Evolutionary conservation across 1,139 yeast species (phyloP), one percentile per base, ranked within the genome.

Genomic region (Lodderomyces jiufengensis): DNA sequence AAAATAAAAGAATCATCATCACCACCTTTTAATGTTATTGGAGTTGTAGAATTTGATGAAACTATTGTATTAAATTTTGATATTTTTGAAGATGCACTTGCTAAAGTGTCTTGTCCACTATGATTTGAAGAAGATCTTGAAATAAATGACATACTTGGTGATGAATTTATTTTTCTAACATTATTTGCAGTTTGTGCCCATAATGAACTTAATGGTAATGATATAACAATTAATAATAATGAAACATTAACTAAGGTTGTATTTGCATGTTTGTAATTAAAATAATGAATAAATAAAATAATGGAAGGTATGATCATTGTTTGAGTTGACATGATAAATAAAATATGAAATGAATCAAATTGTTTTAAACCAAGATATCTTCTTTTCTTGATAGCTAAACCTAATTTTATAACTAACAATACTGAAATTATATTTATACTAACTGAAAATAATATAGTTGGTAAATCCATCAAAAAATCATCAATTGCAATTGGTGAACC

Each of bases 321-420:
- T 55, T 92, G 97, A n/a, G 78, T 63, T 1, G 84, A 66, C 88
- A 85, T 84, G 39, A 88, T 83, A 41, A 86, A 63, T 31, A 92
- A 61, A 24, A 88, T 78, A 55, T 87, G 95, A 54, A 85, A 76
- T 24, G 84, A 78, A 44, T 83, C 90, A 52, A 90, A 87, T 52
- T 86, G 95, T 48, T 72, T 78, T 40, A 87, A 63, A 0, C 98
- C 98, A 38, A 88, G 60, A 44, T 65, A 74, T 40, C 88, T 70
- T 55, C 97, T 76, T 3, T 84, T 73, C 43, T 78, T 70, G 23
- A 86, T 74, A 1, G 96, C 95, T 37, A 74, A 44, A 10, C 70
- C 54, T 36, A 92, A 67, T 55, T 90, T 92, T 10, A 65, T 51
- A 3, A 79, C 56, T 30, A 90, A 66, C 23, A 85, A 59, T 1